Evolutionary conservation across 2,329 filamentous ascomycete species (phyloP).

Genomic region (Kalaharituber pfeilii): DNA sequence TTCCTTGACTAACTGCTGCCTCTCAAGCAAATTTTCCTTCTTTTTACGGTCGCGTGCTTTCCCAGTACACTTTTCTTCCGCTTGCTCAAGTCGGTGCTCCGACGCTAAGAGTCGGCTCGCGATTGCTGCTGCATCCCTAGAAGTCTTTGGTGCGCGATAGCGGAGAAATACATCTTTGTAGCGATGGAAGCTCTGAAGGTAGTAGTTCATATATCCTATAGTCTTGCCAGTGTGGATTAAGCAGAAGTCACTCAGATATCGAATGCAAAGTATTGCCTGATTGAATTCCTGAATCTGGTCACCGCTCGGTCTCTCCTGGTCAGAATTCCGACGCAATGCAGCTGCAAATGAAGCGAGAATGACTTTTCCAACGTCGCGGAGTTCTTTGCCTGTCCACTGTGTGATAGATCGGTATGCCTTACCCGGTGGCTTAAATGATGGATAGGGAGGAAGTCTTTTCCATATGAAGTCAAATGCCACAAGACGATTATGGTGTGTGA

Average conservation of each 20-base stretch:
- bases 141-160: neutral
- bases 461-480: neutral
- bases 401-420: conserved; percentile 3
- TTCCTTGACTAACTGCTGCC: neutral
- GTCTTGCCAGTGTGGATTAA: conserved; percentile 4
- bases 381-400: conserved; percentile 5
- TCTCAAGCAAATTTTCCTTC: neutral
- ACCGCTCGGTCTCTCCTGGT: neutral
- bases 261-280: neutral
- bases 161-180: conserved; percentile 5
- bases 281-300: neutral
- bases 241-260: neutral
- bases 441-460: too few relatives aligned
- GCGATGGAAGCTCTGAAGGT: conserved; percentile 3
- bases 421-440: neutral
- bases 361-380: neutral
- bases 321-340: neutral
- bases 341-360: neutral
- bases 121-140: neutral
- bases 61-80: too few relatives aligned
- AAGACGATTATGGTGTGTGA: neutral
- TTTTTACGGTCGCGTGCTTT: neutral
- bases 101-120: neutral
- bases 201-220: conserved; percentile 1
- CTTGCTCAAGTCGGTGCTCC: neutral